Evolutionary conservation across 1,139 yeast genomes (phyloP).

Genomic region (Yamadazyma spencermartinsiae): DNA sequence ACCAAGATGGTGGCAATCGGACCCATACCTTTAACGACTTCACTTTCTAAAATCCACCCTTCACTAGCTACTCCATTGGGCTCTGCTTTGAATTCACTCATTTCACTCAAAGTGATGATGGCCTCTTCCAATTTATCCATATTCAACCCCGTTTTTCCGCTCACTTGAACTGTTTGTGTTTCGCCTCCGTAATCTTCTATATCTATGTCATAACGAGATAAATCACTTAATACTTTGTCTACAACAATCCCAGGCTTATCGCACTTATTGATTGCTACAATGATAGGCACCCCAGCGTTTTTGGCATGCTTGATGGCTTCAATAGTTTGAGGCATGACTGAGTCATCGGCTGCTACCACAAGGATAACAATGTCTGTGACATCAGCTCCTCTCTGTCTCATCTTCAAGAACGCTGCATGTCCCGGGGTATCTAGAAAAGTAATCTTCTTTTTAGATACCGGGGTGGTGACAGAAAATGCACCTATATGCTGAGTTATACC

Average conservation of each 20-base stretch:
- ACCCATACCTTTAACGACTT: constrained; percentile 81
- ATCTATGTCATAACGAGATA: constrained; percentile 75
- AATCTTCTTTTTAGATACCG: constrained; percentile 69
- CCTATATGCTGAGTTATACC: constrained; percentile 99
- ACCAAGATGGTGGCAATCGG: constrained; percentile 83
- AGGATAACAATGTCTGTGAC: constrained; percentile 89
- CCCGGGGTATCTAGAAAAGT: constrained; percentile 98
- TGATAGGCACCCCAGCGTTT: constrained; percentile 77
- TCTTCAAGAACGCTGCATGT: constrained; percentile 92
- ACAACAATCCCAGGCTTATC: constrained; percentile 77
- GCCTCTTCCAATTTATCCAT: constrained; percentile 92
- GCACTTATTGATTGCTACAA: constrained; percentile 91
- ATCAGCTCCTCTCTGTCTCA: constrained; percentile 96
- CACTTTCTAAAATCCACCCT: constrained; percentile 90
- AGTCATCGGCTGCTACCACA: constrained; percentile 98
- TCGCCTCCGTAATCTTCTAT: constrained; percentile 96
- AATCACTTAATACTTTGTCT: constrained; percentile 73
- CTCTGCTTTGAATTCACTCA: constrained; percentile 76
- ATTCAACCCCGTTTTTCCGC: constrained; percentile 80
- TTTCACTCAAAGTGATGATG: constrained; percentile 78
- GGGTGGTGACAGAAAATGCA: constrained; percentile 85
- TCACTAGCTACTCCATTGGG: constrained; percentile 56
- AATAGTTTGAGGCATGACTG: constrained; percentile 95
- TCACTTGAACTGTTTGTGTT: constrained; percentile 82
- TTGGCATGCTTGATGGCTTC: constrained; percentile 96